These are phyloP conservation scores for Acanthamoeba lugdunensis DNA, from an alignment of 208 protist species.

Conservation along the genomic window DNA sequence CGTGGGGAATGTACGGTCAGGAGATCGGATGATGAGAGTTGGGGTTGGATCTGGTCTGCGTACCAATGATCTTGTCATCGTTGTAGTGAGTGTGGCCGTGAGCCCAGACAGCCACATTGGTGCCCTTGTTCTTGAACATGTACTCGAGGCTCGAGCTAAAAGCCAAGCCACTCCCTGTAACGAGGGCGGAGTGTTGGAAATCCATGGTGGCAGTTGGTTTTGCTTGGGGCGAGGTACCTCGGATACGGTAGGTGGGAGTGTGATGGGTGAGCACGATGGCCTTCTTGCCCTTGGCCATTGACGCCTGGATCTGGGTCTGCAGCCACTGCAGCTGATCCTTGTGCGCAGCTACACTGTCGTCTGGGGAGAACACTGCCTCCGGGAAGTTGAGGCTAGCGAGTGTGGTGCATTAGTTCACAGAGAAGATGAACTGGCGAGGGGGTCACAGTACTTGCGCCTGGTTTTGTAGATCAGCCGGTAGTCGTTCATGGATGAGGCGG, in stretches of 20 bases:
- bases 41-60: not conserved
- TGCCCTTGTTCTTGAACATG: not conserved
- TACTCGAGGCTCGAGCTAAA: slow-evolving; percentile 40
- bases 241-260: not conserved
- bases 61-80: slow-evolving; percentile 26
- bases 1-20: not conserved
- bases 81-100: slow-evolving; percentile 59
- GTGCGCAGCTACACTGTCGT: not conserved
- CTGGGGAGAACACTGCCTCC: not conserved
- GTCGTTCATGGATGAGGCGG: slow-evolving; percentile 10
- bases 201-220: not conserved
- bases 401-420: too few relatives aligned
- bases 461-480: slow-evolving; percentile 61
- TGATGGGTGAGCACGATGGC: slow-evolving; percentile 42
- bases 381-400: not conserved
- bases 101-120: slow-evolving; percentile 29
- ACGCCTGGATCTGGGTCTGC: not conserved
- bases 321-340: not conserved
- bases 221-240: not conserved
- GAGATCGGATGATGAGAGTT: too few relatives aligned
- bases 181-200: not conserved
- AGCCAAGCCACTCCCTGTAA: slow-evolving; percentile 3
- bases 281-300: slow-evolving; percentile 6
- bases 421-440: not conserved
- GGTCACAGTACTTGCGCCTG: not conserved